Conservation (phyloP, 75 land plant species). For the Cunninghamia lanceolata region DNA sequence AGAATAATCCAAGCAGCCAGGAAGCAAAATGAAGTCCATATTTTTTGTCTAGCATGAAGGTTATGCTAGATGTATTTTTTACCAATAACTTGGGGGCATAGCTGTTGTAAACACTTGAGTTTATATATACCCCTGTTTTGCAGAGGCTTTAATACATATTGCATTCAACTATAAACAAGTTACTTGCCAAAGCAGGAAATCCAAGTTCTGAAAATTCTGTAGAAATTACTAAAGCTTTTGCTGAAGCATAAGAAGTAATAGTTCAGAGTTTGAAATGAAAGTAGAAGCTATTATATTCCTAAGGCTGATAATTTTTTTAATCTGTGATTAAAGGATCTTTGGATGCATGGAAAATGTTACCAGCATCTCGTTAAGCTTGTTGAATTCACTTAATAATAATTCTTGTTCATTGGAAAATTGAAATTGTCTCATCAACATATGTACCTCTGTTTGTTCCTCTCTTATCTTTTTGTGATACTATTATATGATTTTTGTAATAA, state of each 20-base stretch:
- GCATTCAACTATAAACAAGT: neutral
- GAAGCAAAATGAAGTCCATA: neutral
- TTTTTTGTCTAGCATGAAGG: constrained; percentile 7
- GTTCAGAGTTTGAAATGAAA: neutral
- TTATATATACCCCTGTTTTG: neutral
- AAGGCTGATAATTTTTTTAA: neutral
- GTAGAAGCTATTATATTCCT: neutral
- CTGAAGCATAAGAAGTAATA: neutral
- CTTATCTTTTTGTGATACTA: neutral
- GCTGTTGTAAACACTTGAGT: neutral
- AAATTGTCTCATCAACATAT: neutral
- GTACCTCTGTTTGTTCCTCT: neutral
- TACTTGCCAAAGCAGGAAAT: constrained; percentile 2
- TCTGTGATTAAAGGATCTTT: neutral
- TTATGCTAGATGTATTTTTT: constrained; percentile 1
- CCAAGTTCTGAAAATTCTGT: neutral
- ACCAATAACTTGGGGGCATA: neutral
- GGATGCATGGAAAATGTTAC: neutral
- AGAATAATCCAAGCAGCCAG: neutral
- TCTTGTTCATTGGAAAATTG: neutral
- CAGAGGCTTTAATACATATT: neutral
- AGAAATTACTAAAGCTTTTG: neutral
- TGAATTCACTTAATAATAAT: neutral
- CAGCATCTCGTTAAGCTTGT: neutral
- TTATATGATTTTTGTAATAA: neutral